phyloP scores from a whole-genome alignment of 257 asterid species.

The Craterostigma plantagineum region DNA sequence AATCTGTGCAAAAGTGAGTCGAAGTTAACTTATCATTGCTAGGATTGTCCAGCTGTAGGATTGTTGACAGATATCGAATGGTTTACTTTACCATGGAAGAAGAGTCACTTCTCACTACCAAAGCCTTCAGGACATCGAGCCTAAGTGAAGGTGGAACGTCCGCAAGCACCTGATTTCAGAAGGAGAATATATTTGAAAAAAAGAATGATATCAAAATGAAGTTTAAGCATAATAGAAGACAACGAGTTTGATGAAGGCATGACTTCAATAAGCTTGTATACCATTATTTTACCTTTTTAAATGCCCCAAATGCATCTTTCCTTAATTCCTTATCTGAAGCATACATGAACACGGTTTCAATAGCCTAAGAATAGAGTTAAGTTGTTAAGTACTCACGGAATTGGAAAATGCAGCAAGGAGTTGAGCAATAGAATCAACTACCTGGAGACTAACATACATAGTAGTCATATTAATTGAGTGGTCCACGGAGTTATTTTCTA shows the following conservation, averaged over 20 bases:
- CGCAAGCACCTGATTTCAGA: slow-evolving; percentile 65
- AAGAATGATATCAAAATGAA: too few species aligned
- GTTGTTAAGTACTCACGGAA: slow-evolving; percentile 4
- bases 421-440: slow-evolving; percentile 13
- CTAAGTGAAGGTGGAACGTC: slow-evolving; percentile 59
- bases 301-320: slow-evolving; percentile 45
- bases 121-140: slow-evolving; percentile 52
- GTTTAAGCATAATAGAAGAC: background rate
- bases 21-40: background rate
- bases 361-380: slow-evolving; percentile 27
- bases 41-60: slow-evolving; percentile 3
- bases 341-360: slow-evolving; percentile 60
- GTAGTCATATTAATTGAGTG: slow-evolving; percentile 27
- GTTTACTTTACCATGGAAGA: slow-evolving; percentile 71
- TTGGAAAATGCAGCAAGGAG: slow-evolving; percentile 5
- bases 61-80: slow-evolving; percentile 9
- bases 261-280: slow-evolving; percentile 6
- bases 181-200: slow-evolving; percentile 8
- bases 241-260: slow-evolving; percentile 1
- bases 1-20: slow-evolving; percentile 19
- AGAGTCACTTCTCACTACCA: slow-evolving; percentile 49
- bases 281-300: slow-evolving; percentile 37
- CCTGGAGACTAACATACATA: slow-evolving; percentile 57
- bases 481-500: slow-evolving; percentile 22
- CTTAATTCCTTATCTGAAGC: slow-evolving; percentile 44